Percentiles rank a stretch among this genome's conserved stretches.
These are phyloP conservation scores for Teratosphaeriaceae sp. DNA, from an alignment of 2,329 filamentous ascomycete genomes.

Conservation along the genomic window DNA sequence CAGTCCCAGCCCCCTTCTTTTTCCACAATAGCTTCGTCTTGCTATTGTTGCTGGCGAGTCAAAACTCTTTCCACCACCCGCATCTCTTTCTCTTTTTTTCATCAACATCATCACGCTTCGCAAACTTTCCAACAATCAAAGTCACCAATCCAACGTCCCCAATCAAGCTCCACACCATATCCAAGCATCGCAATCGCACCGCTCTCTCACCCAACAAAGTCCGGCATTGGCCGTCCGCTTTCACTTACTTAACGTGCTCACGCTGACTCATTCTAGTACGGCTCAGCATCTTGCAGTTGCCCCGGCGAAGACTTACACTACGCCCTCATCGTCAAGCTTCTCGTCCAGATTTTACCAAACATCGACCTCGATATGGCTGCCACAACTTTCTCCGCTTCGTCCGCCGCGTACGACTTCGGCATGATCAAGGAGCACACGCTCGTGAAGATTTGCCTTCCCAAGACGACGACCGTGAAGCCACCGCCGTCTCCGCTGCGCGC, in stretches of 20 bases:
- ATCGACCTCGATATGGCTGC: conserved; percentile 5
- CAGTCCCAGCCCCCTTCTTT: neutral
- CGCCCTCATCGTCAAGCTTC: conserved; percentile 4
- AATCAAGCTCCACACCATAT: no score
- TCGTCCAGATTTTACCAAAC: conserved; percentile 3
- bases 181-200: neutral
- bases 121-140: no score
- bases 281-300: neutral
- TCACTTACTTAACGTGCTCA: neutral
- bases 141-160: no score
- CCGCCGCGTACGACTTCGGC: neutral
- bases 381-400: neutral
- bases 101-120: no score
- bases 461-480: neutral
- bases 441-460: neutral
- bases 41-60: neutral
- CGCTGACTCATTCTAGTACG: conserved; percentile 5
- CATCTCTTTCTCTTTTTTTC: neutral
- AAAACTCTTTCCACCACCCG: neutral
- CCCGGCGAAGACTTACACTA: conserved; percentile 4
- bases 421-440: neutral
- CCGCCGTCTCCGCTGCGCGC: neutral
- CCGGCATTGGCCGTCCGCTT: neutral
- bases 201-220: neutral
- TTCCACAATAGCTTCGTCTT: neutral